Evolutionary conservation across 1,284 basidiomycete species (phyloP), one percentile per base, ranked within the genome.

Genomic region (Laetiporus sulphureus): DNA sequence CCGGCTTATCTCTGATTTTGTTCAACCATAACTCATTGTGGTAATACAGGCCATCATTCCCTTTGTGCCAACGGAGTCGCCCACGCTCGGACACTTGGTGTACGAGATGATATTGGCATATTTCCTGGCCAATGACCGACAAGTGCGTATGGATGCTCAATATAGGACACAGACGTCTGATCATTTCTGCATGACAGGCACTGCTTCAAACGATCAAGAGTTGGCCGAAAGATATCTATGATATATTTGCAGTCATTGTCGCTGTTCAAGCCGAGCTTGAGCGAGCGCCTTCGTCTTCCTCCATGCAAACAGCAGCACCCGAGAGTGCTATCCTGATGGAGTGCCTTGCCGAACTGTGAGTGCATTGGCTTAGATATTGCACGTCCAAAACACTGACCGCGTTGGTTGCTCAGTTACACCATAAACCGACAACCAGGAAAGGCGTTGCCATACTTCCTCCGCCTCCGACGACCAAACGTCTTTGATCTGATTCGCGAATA

Each of bases 51-150:
- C 78, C 3, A 88, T 98, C 45, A 92, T 97, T 35, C 94, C 94
- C 0, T 84, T 78, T 55, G 79, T 98, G 0, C 96, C 96, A 0
- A 92, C 83, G 0, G 73, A 84, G 21, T 69, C 79, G 4, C 95
- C 94, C 0, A 81, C 79, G 38, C 73, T 99, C 11, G 79, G 83
- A 35, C 81, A 82, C 50, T 61, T 92, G 21, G 89, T 96, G 3
- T 99, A 99, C 62, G 94, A 96, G 61, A 91, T 98, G 87, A 83
- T 98, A 34, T 72, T 99, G 2, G 91, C 83, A 0, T 79, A 97
- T 60, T 89, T 93, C 57, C 66, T 99, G 12, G 72, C 78, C 2
- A 77, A 88, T 44, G 88, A 97, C 60, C 77, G 75, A 55, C 63
- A 75, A 52, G 91, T 88, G 51, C n/a, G n/a, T n/a, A n/a, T n/a